A percentile compares a stretch with the other conserved stretches of the same genome.
These are phyloP conservation scores for Cyclaneusma minus DNA, from an alignment of 2,329 filamentous ascomycete species.

Conservation along the genomic window DNA sequence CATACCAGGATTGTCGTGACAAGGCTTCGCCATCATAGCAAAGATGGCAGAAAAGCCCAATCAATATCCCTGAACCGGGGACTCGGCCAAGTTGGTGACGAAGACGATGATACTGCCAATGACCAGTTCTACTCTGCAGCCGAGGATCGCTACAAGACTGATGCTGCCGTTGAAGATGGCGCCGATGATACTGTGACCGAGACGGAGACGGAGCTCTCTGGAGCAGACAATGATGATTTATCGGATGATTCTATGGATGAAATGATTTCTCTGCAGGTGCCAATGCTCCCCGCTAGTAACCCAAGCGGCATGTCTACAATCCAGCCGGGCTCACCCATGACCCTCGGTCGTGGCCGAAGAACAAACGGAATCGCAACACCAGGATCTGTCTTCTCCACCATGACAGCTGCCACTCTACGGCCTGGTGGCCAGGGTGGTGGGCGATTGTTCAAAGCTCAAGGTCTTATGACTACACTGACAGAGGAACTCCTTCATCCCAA, in stretches of 20 bases:
- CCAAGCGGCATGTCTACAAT: constrained; percentile 69
- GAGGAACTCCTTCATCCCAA: constrained; percentile 73
- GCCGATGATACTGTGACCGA: constrained; percentile 44
- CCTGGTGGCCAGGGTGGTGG: constrained; percentile 54
- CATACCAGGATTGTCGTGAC: constrained; percentile 75
- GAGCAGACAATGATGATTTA: constrained; percentile 54
- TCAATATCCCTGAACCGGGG: constrained; percentile 31
- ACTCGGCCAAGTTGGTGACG: constrained; percentile 42
- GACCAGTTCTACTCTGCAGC: constrained; percentile 89
- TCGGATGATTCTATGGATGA: constrained; percentile 89
- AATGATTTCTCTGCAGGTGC: constrained; percentile 77
- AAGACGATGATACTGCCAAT: constrained; percentile 69
- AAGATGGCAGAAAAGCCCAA: constrained; percentile 30
- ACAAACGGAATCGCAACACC: constrained; percentile 67
- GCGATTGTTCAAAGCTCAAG: constrained; percentile 76
- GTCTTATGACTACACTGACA: constrained; percentile 55
- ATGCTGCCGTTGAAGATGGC: constrained; percentile 37
- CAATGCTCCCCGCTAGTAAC: constrained; percentile 60
- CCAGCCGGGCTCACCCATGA: constrained; percentile 68
- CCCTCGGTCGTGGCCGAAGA: constrained; percentile 40
- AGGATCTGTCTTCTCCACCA: constrained; percentile 77
- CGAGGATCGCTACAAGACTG: constrained; percentile 55
- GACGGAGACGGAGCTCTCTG: constrained; percentile 44
- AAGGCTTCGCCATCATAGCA: constrained; percentile 39
- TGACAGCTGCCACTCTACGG: constrained; percentile 69